Evolutionary conservation across 257 asterid genomes (phyloP).

Genomic region (Solanum pennellii): DNA sequence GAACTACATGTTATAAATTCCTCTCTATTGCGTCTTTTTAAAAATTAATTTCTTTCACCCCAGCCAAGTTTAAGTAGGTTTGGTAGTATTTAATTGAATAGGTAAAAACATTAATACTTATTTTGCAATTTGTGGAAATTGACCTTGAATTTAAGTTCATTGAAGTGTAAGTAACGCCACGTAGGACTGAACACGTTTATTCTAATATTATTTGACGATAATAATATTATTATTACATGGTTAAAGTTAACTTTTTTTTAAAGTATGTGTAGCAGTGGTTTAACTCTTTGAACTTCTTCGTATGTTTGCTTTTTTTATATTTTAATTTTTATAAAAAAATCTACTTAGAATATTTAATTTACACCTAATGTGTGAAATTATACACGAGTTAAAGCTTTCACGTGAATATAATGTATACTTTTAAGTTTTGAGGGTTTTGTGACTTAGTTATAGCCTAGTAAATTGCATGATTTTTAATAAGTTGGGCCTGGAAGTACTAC

Average conservation of each 20-base stretch:
- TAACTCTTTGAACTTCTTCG: too few species aligned
- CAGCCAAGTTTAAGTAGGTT: background rate
- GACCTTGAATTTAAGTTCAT: background rate
- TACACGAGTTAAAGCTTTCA: background rate
- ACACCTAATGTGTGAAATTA: background rate
- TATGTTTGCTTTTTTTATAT: too few species aligned
- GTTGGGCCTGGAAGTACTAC: background rate
- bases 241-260: too few species aligned
- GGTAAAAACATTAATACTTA: background rate
- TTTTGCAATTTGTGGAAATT: background rate
- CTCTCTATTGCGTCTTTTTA: background rate
- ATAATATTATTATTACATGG: too few species aligned
- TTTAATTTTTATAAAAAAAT: too few species aligned
- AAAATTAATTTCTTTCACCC: background rate
- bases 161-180: background rate
- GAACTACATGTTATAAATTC: background rate
- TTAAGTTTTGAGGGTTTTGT: background rate
- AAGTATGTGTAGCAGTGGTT: too few species aligned
- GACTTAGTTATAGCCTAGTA: background rate
- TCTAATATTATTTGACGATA: background rate
- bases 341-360: too few species aligned
- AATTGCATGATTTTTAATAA: background rate
- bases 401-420: background rate
- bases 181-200: background rate
- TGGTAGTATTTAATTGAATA: background rate